These are phyloP conservation scores for Penicillium fimorum DNA, from an alignment of 495 filamentous ascomycete genomes.

Conservation along the genomic window DNA sequence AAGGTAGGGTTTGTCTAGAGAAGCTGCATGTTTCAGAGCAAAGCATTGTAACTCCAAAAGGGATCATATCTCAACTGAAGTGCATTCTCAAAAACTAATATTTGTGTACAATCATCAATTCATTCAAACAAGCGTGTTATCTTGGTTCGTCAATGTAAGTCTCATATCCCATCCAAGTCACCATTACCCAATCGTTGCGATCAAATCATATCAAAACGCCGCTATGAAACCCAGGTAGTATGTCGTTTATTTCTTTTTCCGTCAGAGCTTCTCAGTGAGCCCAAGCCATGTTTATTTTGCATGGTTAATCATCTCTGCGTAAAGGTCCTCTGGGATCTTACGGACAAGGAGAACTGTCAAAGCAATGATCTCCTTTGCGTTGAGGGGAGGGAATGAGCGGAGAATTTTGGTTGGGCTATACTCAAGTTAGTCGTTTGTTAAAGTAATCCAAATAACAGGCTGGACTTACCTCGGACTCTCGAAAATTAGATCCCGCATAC, in stretches of 20 bases:
- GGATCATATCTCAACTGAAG: not conserved
- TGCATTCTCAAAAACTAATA: slow-evolving; percentile 1
- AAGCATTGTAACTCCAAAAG: not conserved
- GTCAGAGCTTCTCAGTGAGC: not conserved
- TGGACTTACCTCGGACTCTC: slow-evolving; percentile 71
- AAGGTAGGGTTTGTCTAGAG: not conserved
- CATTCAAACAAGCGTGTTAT: slow-evolving; percentile 23
- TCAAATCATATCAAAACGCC: slow-evolving; percentile 22
- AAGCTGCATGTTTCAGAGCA: not conserved
- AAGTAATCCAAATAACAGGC: not conserved
- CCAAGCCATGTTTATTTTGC: slow-evolving; percentile 56
- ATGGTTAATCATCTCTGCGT: slow-evolving; percentile 82
- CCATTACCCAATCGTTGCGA: slow-evolving; percentile 5
- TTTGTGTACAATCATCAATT: slow-evolving; percentile 23
- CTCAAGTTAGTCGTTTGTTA: slow-evolving; percentile 18
- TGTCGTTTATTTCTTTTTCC: not conserved
- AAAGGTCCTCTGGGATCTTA: slow-evolving; percentile 86
- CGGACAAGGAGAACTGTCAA: slow-evolving; percentile 74
- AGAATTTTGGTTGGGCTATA: slow-evolving; percentile 85
- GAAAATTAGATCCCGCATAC: slow-evolving; percentile 81
- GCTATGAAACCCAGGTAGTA: slow-evolving; percentile 12
- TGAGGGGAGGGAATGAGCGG: slow-evolving; percentile 81
- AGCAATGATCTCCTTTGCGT: slow-evolving; percentile 76
- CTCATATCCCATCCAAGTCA: slow-evolving; percentile 15
- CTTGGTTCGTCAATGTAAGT: slow-evolving; percentile 20